A percentile compares a stretch with the other conserved stretches of the same genome.
phyloP scores from a whole-genome alignment of 352 stramenopile species.

The Phytopythium montanum region DNA sequence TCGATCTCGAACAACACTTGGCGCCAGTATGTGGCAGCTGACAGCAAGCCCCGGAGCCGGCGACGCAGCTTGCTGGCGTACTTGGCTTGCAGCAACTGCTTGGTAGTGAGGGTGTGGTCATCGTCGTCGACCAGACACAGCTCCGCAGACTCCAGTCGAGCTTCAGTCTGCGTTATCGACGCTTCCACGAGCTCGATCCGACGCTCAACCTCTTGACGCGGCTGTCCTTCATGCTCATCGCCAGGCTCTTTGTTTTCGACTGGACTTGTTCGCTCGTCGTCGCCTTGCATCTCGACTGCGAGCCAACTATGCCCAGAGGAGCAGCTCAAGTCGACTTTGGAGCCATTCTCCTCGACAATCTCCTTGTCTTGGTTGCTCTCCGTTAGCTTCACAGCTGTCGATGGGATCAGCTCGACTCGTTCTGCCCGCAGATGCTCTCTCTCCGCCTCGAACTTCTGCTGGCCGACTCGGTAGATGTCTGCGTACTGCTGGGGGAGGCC shows the following conservation, averaged over 20 bases:
- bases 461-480: background rate
- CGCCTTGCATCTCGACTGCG: background rate
- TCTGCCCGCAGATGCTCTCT: slow-evolving; percentile 10
- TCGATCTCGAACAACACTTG: slow-evolving; percentile 9
- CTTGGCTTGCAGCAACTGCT: slow-evolving; percentile 32
- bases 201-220: slow-evolving; percentile 15
- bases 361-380: background rate
- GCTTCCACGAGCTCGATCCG: slow-evolving; percentile 19
- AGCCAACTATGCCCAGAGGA: background rate
- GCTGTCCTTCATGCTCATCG: background rate
- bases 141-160: slow-evolving; percentile 30
- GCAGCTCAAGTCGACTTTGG: background rate
- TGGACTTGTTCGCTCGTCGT: background rate
- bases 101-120: slow-evolving; percentile 5
- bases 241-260: background rate
- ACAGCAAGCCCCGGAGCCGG: slow-evolving; percentile 17
- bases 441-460: slow-evolving; percentile 12
- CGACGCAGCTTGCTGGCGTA: slow-evolving; percentile 31
- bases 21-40: slow-evolving; percentile 23
- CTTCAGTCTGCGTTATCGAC: slow-evolving; percentile 17
- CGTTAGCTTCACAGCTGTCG: background rate
- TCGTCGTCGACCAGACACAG: slow-evolving; percentile 29
- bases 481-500: background rate
- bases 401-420: background rate
- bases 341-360: background rate